Evolutionary conservation across 1,284 basidiomycete species (phyloP).

Genomic region (Austropuccinia psidii): DNA sequence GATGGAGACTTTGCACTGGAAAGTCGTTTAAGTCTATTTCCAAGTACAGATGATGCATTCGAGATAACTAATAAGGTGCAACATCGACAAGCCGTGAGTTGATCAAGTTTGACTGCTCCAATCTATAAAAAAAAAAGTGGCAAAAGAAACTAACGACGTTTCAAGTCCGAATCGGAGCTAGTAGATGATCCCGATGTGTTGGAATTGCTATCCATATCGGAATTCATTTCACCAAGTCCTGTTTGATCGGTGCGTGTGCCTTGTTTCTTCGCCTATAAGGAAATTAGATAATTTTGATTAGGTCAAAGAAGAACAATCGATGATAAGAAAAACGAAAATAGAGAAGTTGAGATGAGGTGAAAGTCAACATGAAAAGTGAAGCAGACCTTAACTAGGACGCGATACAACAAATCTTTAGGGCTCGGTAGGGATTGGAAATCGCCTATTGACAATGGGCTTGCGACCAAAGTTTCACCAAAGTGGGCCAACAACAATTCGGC

Average conservation of each 20-base stretch:
- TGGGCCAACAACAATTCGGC: constrained; percentile 68
- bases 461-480: constrained; percentile 69
- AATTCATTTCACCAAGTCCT: not conserved
- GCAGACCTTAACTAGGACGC: constrained; percentile 69
- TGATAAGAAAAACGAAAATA: not conserved
- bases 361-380: not conserved
- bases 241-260: not conserved
- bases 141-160: constrained; percentile 37
- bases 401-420: constrained; percentile 72
- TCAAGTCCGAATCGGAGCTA: constrained; percentile 43
- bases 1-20: constrained; percentile 4
- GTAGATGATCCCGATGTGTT: constrained; percentile 39
- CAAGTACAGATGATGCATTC: constrained; percentile 16
- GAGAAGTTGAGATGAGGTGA: not conserved
- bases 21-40: constrained; percentile 23
- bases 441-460: constrained; percentile 54
- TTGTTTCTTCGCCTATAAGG: constrained; percentile 16
- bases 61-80: constrained; percentile 9
- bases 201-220: not conserved
- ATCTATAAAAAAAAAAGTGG: not conserved
- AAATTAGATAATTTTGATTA: not conserved
- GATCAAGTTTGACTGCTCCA: not conserved
- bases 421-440: constrained; percentile 62
- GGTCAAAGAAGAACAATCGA: not conserved
- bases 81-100: not conserved